Evolutionary conservation across 2,329 filamentous ascomycete species (phyloP), one percentile per base, ranked within the genome.

Genomic region (Fusarium sp.): DNA sequence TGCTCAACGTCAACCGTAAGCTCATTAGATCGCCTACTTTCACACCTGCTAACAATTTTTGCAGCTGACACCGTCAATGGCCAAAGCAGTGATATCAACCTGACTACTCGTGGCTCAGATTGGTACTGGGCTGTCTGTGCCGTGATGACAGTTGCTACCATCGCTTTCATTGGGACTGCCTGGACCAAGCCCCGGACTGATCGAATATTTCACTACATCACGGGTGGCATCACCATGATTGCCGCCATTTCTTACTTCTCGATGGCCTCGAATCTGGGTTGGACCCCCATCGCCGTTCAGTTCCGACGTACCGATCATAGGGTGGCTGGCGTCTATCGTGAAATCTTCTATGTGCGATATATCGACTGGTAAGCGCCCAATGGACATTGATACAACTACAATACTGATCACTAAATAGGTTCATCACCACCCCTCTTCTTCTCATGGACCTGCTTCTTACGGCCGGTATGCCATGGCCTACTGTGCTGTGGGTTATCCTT

Each of bases 101-200:
- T 92, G 76, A 91, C 90, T 13, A 83, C 80, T 20, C 88, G 82
- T 77, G 91, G 90, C 16, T 91, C 89, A 1, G 86, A 91, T 79
- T 91, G 88, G 84, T 91, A 92, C 78, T 93, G 88, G 82, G 83
- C 91, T 9, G 87, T 92, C 18, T 89, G 86, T 70, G 87, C 90
- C 2, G 80, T 91, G 56, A 92, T 93, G 90, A 86, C 84, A 3
- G 68, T 86, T 4, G 80, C 87, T 0, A 90, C 88, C 2, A 79
- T 93, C 20, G 74, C 76, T 59, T 89, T 92, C 78, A 81, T 91
- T 33, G 88, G 80, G 4, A 81, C 89, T 16, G 85, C 86, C 3
- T 83, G 87, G 65, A 85, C 81, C n/a, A 90, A 89, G 78, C 87
- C 87, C 6, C 86, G 89, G 78, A 84, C n/a, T 42, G 85, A 90